Evolutionary conservation across 371 early-diverging fungal genomes (phyloP).

Genomic region (Lichtheimia hyalospora): DNA sequence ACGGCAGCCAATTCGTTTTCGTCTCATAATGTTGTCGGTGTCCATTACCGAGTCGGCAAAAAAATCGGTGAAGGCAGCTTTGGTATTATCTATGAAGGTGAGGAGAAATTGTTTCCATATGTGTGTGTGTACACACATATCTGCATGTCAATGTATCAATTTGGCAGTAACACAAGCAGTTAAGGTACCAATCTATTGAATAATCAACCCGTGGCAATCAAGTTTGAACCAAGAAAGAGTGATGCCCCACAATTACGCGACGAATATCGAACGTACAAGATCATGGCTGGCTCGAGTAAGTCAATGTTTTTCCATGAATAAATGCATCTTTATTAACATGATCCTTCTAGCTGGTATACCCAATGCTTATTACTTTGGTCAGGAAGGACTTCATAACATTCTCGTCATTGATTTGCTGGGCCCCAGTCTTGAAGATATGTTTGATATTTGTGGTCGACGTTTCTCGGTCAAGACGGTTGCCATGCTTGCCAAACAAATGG

Average conservation of each 20-base stretch:
- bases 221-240: constrained; percentile 91
- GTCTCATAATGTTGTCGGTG: constrained; percentile 72
- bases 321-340: neutral
- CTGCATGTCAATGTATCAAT: too few relatives aligned
- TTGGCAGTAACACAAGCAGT: too few relatives aligned
- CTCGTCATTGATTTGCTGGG: constrained; percentile 97
- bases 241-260: constrained; percentile 93
- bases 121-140: too few relatives aligned
- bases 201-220: constrained; percentile 86
- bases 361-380: constrained; percentile 87
- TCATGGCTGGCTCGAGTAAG: constrained; percentile 71
- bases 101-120: neutral
- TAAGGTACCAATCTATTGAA: constrained; percentile 72
- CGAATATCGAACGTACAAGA: constrained; percentile 89
- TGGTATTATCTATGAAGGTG: constrained; percentile 96
- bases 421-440: constrained; percentile 92
- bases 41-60: constrained; percentile 88
- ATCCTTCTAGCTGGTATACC: constrained; percentile 76
- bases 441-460: constrained; percentile 87
- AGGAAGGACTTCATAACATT: constrained; percentile 90
- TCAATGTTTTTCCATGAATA: too few relatives aligned
- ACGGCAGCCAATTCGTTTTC: constrained; percentile 15
- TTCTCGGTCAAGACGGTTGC: constrained; percentile 93
- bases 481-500: constrained; percentile 95
- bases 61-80: constrained; percentile 95